These are phyloP conservation scores for Coemansia javaensis DNA, from an alignment of 192 early-diverging fungal species.

Conservation along the genomic window DNA sequence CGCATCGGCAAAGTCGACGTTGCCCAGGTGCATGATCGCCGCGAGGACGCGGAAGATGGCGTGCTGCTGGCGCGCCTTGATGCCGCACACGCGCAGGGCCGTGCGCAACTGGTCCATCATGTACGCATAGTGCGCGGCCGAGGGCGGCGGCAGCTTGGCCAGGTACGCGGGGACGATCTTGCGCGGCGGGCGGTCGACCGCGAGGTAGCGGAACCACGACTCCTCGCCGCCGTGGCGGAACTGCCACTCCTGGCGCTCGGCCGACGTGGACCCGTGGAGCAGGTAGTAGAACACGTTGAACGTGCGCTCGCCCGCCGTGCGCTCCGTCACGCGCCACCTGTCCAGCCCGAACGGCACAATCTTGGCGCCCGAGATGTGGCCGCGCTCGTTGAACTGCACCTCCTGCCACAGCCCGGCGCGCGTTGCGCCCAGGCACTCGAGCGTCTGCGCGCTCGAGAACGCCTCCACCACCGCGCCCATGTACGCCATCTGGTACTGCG, in stretches of 20 bases:
- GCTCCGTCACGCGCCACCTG: conserved; percentile 53
- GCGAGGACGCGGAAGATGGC: conserved; percentile 81
- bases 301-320: conserved; percentile 51
- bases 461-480: conserved; percentile 71
- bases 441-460: conserved; percentile 69
- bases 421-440: conserved; percentile 62
- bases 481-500: conserved; percentile 66
- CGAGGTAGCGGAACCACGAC: conserved; percentile 50
- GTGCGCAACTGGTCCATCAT: conserved; percentile 62
- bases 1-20: conserved; percentile 71
- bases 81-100: conserved; percentile 58
- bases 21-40: conserved; percentile 87
- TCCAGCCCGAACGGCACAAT: conserved; percentile 67
- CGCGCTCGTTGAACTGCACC: conserved; percentile 83
- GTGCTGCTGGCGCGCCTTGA: conserved; percentile 62
- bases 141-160: conserved; percentile 40
- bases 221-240: conserved; percentile 54
- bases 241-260: conserved; percentile 64
- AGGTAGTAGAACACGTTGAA: conserved; percentile 84
- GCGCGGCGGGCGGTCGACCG: conserved; percentile 8
- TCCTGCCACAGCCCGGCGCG: conserved; percentile 79
- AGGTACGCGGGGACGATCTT: conserved; percentile 2
- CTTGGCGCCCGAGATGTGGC: conserved; percentile 79
- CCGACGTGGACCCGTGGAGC: conserved; percentile 67
- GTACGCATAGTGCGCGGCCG: conserved; percentile 29